Evolutionary conservation across 2,329 filamentous ascomycete genomes (phyloP).

Genomic region (Xylariales sp.): DNA sequence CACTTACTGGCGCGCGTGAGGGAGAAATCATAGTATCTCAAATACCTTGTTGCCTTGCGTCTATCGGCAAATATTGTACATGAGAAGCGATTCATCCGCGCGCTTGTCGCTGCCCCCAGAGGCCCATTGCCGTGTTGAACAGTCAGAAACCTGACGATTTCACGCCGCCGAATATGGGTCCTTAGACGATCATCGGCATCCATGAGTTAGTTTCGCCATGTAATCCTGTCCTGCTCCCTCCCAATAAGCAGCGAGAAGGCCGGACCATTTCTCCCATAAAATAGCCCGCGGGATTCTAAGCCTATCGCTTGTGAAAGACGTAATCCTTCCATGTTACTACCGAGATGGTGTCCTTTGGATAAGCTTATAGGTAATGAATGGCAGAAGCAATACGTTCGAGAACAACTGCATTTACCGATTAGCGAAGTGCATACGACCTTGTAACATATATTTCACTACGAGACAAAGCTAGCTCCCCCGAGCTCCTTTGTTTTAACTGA

Average conservation of each 20-base stretch:
- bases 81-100: conserved; percentile 37
- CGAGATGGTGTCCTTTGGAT: conserved; percentile 28
- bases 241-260: conserved; percentile 27
- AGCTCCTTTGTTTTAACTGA: conserved; percentile 21
- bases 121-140: conserved; percentile 27
- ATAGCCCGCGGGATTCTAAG: conserved; percentile 20
- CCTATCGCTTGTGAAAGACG: conserved; percentile 31
- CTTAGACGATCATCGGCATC: conserved; percentile 24
- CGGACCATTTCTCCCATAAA: conserved; percentile 26
- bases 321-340: conserved; percentile 28
- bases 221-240: conserved; percentile 19
- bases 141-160: conserved; percentile 15
- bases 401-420: conserved; percentile 33
- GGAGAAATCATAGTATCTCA: conserved; percentile 5
- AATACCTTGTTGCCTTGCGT: conserved; percentile 29
- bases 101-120: conserved; percentile 31
- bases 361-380: conserved; percentile 32
- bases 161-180: conserved; percentile 27
- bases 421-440: conserved; percentile 29
- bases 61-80: conserved; percentile 35
- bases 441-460: conserved; percentile 21
- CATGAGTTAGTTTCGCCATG: conserved; percentile 16
- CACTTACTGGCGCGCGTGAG: conserved; percentile 7
- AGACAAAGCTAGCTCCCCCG: conserved; percentile 11
- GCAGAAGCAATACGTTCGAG: conserved; percentile 21